phyloP scores from a whole-genome alignment of 2,329 filamentous ascomycete genomes.

The Rhinocladiella mackenziei region DNA sequence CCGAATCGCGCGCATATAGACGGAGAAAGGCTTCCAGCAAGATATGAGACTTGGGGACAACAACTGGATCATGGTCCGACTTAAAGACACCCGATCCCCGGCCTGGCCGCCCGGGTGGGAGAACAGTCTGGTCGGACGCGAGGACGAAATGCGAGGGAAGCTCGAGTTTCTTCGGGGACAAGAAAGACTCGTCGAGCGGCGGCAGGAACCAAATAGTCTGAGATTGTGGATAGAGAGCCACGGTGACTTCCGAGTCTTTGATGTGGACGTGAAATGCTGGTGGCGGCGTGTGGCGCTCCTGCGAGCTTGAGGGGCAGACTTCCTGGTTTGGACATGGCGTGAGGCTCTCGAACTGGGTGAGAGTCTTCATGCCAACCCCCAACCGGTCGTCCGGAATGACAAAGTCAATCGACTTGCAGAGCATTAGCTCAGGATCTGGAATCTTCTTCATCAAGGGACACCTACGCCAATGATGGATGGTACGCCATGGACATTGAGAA shows the following conservation, averaged over 20 bases:
- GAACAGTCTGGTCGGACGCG: constrained; percentile 13
- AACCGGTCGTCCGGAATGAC: constrained; percentile 8
- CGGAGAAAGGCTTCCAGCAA: constrained; percentile 17
- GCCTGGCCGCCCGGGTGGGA: constrained; percentile 6
- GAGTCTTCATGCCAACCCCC: constrained; percentile 3
- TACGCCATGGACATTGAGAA: constrained; percentile 15
- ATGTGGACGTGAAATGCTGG: constrained; percentile 17
- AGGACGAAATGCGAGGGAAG: constrained; percentile 13
- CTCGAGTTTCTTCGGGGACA: not conserved
- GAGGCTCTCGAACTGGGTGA: constrained; percentile 10
- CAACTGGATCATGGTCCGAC: constrained; percentile 7
- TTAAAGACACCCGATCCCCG: constrained; percentile 16
- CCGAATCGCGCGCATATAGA: constrained; percentile 14
- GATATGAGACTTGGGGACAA: constrained; percentile 18
- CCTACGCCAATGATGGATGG: constrained; percentile 11
- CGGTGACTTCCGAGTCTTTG: constrained; percentile 9
- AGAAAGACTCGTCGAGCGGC: constrained; percentile 8
- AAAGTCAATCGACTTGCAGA: constrained; percentile 16
- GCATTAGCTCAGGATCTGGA: constrained; percentile 6
- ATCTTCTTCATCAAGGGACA: not conserved
- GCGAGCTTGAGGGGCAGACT: constrained; percentile 8
- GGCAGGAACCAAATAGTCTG: constrained; percentile 12
- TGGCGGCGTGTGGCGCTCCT: constrained; percentile 8
- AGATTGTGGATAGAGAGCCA: constrained; percentile 15
- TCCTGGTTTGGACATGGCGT: constrained; percentile 10